Conservation (phyloP, 495 filamentous ascomycete genomes). For the Podospora bellae-mahoneyi region DNA sequence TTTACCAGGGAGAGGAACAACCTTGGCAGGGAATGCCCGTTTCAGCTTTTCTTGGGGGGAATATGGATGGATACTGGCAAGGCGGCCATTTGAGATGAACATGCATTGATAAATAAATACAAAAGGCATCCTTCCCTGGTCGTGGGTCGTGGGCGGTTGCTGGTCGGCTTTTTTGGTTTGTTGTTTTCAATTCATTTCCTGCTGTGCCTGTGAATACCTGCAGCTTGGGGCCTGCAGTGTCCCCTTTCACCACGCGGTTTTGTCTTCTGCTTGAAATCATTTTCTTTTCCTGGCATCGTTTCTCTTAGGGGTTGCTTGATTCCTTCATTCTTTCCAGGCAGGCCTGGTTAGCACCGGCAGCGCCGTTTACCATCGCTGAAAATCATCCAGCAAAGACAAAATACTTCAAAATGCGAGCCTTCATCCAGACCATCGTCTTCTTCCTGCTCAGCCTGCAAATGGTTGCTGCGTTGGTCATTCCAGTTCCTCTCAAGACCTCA, state of each 20-base stretch:
- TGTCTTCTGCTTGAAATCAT: neutral
- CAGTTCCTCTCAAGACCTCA: neutral
- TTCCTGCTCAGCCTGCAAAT: neutral
- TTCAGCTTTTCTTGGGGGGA: neutral
- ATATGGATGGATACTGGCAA: neutral
- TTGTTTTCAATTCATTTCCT: neutral
- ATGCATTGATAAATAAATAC: neutral
- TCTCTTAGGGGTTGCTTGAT: neutral
- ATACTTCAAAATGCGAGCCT: neutral
- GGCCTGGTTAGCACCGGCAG: neutral
- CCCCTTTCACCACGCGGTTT: neutral
- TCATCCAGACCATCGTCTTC: neutral
- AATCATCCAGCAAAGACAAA: neutral
- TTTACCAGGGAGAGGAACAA: neutral
- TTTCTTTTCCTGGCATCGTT: neutral
- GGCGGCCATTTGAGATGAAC: neutral
- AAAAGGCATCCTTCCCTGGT: neutral
- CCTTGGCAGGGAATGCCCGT: neutral
- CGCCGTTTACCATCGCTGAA: neutral
- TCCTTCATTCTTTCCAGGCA: neutral
- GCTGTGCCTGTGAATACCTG: neutral
- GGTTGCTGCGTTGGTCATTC: neutral
- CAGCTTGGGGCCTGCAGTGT: neutral
- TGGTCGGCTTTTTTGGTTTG: neutral
- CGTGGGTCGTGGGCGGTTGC: neutral